Conservation (phyloP, 495 filamentous ascomycete genomes). For the Diplogelasinospora grovesii region DNA sequence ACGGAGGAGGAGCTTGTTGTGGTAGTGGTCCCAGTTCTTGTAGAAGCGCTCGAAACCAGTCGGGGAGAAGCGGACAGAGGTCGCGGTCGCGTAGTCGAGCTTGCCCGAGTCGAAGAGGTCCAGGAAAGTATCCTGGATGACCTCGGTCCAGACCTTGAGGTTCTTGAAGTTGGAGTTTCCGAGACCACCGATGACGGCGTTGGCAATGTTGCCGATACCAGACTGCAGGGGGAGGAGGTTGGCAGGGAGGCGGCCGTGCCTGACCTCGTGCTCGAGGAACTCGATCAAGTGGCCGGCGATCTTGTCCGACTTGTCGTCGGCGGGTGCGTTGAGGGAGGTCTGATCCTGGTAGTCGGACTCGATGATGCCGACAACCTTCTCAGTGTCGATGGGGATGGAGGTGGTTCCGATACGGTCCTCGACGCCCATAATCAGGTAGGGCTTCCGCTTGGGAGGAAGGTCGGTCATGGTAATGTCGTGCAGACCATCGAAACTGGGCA, state of each 20-base stretch:
- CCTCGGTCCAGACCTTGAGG: slow-evolving; percentile 90
- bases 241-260: slow-evolving; percentile 65
- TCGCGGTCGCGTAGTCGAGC: slow-evolving; percentile 87
- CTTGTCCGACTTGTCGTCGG: slow-evolving; percentile 61
- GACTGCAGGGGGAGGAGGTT: slow-evolving; percentile 81
- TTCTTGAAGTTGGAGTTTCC: slow-evolving; percentile 78
- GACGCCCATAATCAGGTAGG: slow-evolving; percentile 74
- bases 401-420: slow-evolving; percentile 77
- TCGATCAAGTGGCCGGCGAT: slow-evolving; percentile 82
- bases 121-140: slow-evolving; percentile 88
- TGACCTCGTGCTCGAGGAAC: slow-evolving; percentile 76
- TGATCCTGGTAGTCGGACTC: slow-evolving; percentile 81
- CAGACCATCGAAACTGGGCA: slow-evolving; percentile 79
- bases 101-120: slow-evolving; percentile 89
- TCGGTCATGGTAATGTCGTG: slow-evolving; percentile 90
- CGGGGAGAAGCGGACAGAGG: slow-evolving; percentile 85
- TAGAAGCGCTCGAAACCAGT: slow-evolving; percentile 93
- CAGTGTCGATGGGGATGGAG: slow-evolving; percentile 82
- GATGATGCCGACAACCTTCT: slow-evolving; percentile 80
- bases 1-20: slow-evolving; percentile 77
- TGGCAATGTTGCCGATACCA: slow-evolving; percentile 92
- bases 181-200: slow-evolving; percentile 83
- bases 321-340: slow-evolving; percentile 68
- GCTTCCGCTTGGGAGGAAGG: slow-evolving; percentile 72
- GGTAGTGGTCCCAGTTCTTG: slow-evolving; percentile 73